Evolutionary conservation across 2,329 filamentous ascomycete species (phyloP).

Genomic region (Hymenoscyphus repandus): DNA sequence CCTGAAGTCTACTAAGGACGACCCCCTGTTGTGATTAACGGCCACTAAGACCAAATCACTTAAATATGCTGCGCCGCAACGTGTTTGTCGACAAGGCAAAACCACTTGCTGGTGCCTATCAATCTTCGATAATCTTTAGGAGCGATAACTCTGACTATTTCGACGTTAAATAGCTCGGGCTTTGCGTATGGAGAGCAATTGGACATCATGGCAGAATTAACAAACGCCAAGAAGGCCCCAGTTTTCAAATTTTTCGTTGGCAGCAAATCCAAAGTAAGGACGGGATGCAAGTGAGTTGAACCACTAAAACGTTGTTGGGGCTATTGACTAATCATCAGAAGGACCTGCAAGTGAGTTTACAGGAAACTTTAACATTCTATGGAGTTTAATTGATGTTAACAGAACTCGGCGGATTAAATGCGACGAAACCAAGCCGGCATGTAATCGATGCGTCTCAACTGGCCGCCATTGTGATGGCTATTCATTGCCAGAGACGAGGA

Average conservation of each 20-base stretch:
- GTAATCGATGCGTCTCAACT: constrained; percentile 48
- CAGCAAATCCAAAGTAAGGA: constrained; percentile 42
- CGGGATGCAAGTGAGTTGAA: constrained; percentile 38
- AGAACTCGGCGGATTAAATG: constrained; percentile 54
- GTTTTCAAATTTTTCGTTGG: constrained; percentile 9
- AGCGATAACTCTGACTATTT: too few relatives aligned
- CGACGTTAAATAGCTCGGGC: background rate
- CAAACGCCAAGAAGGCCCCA: background rate
- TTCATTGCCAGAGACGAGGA: constrained; percentile 7
- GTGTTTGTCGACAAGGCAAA: background rate
- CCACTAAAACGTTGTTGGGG: too few relatives aligned
- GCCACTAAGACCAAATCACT: background rate
- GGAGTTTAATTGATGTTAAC: background rate
- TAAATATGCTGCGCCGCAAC: background rate
- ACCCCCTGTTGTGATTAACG: background rate
- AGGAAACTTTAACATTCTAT: background rate
- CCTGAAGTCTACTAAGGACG: background rate
- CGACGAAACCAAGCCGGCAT: constrained; percentile 44
- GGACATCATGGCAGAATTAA: background rate
- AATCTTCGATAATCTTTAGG: too few relatives aligned
- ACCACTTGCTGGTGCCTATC: background rate
- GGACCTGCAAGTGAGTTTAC: constrained; percentile 48
- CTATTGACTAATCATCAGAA: too few relatives aligned
- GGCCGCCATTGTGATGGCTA: constrained; percentile 55
- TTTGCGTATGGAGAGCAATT: background rate